Percentiles rank a stretch among this genome's conserved stretches.
Conservation (phyloP, 2,329 filamentous ascomycete genomes). For the Hymenoscyphus repandus region DNA sequence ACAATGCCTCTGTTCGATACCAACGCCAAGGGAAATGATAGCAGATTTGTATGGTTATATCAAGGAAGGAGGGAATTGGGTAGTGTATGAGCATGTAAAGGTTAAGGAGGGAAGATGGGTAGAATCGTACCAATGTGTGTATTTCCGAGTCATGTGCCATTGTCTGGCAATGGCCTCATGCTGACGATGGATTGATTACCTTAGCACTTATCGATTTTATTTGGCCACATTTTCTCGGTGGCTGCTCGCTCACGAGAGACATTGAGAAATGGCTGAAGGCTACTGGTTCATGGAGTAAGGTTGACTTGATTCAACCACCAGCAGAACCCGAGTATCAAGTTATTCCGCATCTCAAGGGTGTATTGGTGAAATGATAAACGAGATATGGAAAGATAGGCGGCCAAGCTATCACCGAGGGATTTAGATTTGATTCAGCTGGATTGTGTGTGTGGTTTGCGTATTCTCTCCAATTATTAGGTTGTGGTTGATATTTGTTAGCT, state of each 20-base stretch:
- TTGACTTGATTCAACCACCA: slow-evolving; percentile 22
- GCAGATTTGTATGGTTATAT: slow-evolving; percentile 22
- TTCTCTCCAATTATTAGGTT: too few relatives aligned
- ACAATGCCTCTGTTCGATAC: slow-evolving; percentile 27
- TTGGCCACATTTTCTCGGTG: slow-evolving; percentile 27
- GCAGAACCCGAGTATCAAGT: slow-evolving; percentile 21
- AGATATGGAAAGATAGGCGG: neutral
- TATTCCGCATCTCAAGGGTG: slow-evolving; percentile 25
- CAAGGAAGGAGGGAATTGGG: slow-evolving; percentile 25
- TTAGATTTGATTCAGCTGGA: too few relatives aligned
- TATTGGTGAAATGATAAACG: slow-evolving; percentile 22
- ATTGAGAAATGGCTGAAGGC: slow-evolving; percentile 22
- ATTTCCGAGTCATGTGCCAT: neutral
- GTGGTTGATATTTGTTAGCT: too few relatives aligned
- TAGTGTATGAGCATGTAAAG: slow-evolving; percentile 28
- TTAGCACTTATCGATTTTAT: slow-evolving; percentile 23
- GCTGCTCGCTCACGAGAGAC: slow-evolving; percentile 27
- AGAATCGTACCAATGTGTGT: slow-evolving; percentile 26
- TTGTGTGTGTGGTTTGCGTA: too few relatives aligned
- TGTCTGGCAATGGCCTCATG: neutral
- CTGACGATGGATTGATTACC: slow-evolving; percentile 10
- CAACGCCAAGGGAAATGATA: slow-evolving; percentile 22
- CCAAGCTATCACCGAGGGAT: too few relatives aligned
- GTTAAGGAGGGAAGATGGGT: slow-evolving; percentile 17
- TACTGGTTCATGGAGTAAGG: slow-evolving; percentile 24